Percentiles rank a stretch among this genome's conserved stretches.
These are phyloP conservation scores for Candida pini DNA, from an alignment of 805 yeast species.

Conservation along the genomic window DNA sequence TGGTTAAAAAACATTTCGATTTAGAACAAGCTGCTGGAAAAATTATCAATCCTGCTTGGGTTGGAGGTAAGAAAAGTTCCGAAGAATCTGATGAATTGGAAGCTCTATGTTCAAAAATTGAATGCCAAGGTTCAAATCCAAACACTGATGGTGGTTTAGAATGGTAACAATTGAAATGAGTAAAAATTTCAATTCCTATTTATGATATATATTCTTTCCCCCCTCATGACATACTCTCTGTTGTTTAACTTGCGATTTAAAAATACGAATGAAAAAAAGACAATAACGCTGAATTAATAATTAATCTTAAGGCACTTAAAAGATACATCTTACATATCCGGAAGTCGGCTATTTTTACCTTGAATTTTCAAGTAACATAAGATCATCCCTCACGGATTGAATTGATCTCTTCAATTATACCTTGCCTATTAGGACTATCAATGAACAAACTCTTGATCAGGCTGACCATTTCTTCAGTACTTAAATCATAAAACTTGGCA, in stretches of 20 bases:
- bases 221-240: not conserved
- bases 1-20: slow-evolving; percentile 51
- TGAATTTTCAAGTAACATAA: not conserved
- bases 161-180: no score
- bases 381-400: slow-evolving; percentile 25
- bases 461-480: slow-evolving; percentile 39
- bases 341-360: no score
- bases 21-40: slow-evolving; percentile 40
- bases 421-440: slow-evolving; percentile 40
- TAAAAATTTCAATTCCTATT: no score
- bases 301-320: no score
- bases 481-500: slow-evolving; percentile 45
- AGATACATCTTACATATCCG: no score
- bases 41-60: slow-evolving; percentile 47
- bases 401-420: slow-evolving; percentile 39
- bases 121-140: slow-evolving; percentile 42
- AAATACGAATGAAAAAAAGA: no score
- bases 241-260: not conserved
- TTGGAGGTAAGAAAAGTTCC: slow-evolving; percentile 34
- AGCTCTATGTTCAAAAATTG: slow-evolving; percentile 42
- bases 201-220: not conserved
- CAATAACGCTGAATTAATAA: no score
- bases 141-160: slow-evolving; percentile 24
- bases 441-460: slow-evolving; percentile 40
- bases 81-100: slow-evolving; percentile 46